These are phyloP conservation scores for Schoenoplectus tabernaemontani DNA, from an alignment of 202 grass and related monocot species.

Conservation along the genomic window DNA sequence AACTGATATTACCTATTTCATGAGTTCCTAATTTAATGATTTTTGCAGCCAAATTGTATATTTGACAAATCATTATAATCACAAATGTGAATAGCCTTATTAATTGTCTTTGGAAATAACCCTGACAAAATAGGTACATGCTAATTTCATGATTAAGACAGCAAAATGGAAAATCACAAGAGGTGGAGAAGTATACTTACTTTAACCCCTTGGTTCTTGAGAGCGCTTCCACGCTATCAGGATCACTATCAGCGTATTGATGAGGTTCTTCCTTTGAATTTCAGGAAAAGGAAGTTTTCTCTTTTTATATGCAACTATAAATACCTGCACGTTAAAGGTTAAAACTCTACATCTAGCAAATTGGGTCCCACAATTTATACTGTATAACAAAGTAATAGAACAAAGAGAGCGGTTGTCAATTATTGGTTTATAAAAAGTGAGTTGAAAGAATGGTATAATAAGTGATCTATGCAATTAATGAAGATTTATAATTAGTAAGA, in stretches of 20 bases:
- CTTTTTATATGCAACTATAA: conserved; percentile 48
- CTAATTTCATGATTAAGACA: not conserved
- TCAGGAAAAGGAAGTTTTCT: conserved; percentile 33
- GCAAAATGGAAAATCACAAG: not conserved
- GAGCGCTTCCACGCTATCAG: conserved; percentile 14
- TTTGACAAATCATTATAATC: not conserved
- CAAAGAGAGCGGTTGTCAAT: no score
- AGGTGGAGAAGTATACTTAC: conserved; percentile 27
- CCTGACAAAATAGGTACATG: not conserved
- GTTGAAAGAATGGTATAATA: no score
- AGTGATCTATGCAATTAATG: no score
- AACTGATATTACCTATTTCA: no score
- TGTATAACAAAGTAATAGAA: no score
- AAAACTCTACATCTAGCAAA: not conserved
- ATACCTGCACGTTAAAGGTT: conserved; percentile 29
- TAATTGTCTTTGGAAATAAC: not conserved
- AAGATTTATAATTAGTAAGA: no score
- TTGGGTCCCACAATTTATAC: not conserved
- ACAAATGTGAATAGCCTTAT: not conserved
- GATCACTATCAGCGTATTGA: conserved; percentile 14
- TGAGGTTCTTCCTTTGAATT: conserved; percentile 23
- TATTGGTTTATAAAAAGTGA: no score
- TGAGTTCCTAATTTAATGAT: no score
- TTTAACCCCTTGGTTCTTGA: conserved; percentile 32
- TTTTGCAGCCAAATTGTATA: not conserved